Base-by-base conservation (phyloP, 148 eudicot genomes). In the Pouteria glomerata region DNA sequence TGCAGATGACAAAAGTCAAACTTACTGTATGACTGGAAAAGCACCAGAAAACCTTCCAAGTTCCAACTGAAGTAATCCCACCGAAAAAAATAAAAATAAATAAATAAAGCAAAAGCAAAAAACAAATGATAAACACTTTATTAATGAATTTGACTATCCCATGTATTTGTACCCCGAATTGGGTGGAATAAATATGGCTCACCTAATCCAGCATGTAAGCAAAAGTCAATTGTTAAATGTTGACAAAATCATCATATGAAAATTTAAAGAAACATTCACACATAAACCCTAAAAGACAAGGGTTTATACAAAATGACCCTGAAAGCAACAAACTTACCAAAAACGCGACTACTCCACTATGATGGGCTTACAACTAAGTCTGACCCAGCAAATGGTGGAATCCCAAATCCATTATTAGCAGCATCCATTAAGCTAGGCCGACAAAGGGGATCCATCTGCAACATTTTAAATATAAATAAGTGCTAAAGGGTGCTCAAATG, bases 341-440 rank as follows among this genome's bases (percentile, higher is more conserved):
- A 97, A 33, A 94, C 91, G 77, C 81, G 97, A 76, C 91, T 85
- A 70, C 93, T 89, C 98, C 98, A 94, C 60, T 91, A 87, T 10
- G 90, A 75, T 69, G 98, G 98, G 77, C 88, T 87, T 45, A 94
- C 74, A 73, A 91, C 93, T 77, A 94, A 85, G 78, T 94, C 98
- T 67, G 98, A 94, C 51, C 96, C 93, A 74, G 98, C 88, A 84
- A 94, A 91, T 31, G 98, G 98, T 71, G 90, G 88, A 29, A 84
- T 77, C 52, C 78, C 77, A 41, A 79, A 70, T 59, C 58, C 64
- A 41, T 60, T 68, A 51, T 59, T 75, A 8, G 53, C 73, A 73
- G 41, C 56, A 70, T 66, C 79, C 57, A 74, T 66, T 53, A 74
- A 76, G 78, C 93, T 91, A 47, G 98, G 98, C 79, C 98, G 84